Base-by-base conservation (phyloP, 257 asterid species). In the Lithospermum erythrorhizon region DNA sequence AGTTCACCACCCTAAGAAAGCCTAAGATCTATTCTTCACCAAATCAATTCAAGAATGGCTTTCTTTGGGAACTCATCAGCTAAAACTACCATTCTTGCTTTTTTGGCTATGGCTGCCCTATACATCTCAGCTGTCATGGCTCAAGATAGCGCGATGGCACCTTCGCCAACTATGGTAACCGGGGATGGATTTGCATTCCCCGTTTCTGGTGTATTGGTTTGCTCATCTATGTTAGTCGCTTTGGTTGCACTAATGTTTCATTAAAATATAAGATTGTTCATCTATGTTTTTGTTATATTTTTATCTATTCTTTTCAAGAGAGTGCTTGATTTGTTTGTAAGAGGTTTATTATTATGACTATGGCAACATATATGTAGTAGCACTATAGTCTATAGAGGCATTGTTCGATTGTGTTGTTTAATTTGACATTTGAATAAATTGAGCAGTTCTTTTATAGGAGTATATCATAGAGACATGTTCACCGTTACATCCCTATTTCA, bases 111-210 rank as follows among this genome's bases (percentile, higher is more conserved):
- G 20, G 37, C 60, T n/a, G 37, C 24, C 13, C n/a, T 56, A 10
- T 56, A 56, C 16, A 22, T 56, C 60, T 56, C 60, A 10, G 32
- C 60, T 17, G 21, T 11, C 6, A 10, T 14, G 18, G 60, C 60
- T 24, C 60, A 56, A 56, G 37, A 56, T 9, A 56, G 32, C 18
- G 60, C 60, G 7, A 13, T 56, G 60, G 60, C 60, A 8, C 60
- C 60, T 22, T 9, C 60, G 21, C 60, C 60, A 3, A 11, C 20
- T 3, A 3, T 23, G 37, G 37, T 19, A 27, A 24, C 37, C 18
- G 60, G 60, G 16, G 60, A 17, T 56, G 60, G 37, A 17, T 56
- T 56, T 24, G 60, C 37, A 56, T 23, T 56, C 20, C 60, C 37
- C 0, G 37, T 56, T 23, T 56, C 60, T 17, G 41, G 37, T 22